Percentiles rank a stretch among this genome's conserved stretches.
These are phyloP conservation scores for Panicum virgatum DNA, from an alignment of 202 grass and related monocot species.

Conservation along the genomic window DNA sequence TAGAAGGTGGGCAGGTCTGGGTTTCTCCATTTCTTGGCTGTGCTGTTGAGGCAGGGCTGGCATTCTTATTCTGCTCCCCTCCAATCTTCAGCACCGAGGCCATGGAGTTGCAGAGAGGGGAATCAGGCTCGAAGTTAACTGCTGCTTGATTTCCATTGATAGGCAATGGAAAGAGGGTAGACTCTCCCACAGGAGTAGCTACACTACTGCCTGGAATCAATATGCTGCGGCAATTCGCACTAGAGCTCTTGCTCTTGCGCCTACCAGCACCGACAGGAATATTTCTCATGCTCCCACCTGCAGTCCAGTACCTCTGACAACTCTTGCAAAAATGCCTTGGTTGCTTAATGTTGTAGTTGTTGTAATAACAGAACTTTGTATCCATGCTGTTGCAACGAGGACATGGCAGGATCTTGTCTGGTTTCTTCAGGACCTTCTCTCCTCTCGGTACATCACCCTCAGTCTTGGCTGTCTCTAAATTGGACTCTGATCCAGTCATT, in stretches of 20 bases:
- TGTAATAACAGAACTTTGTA: conserved; percentile 95
- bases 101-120: conserved; percentile 62
- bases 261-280: conserved; percentile 77
- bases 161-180: conserved; percentile 33
- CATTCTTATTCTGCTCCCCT: conserved; percentile 56
- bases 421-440: conserved; percentile 74
- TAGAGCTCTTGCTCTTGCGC: conserved; percentile 82
- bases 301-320: conserved; percentile 89
- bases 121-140: conserved; percentile 49
- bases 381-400: conserved; percentile 91
- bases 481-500: conserved; percentile 52
- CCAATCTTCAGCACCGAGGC: conserved; percentile 57
- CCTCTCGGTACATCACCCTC: conserved; percentile 38
- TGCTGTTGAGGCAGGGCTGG: conserved; percentile 28
- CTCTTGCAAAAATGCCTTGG: conserved; percentile 89
- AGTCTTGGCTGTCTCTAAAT: conserved; percentile 33
- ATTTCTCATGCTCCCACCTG: conserved; percentile 82
- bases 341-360: conserved; percentile 82
- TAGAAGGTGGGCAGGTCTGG: conserved; percentile 34
- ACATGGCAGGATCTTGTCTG: conserved; percentile 80
- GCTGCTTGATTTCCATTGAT: conserved; percentile 49
- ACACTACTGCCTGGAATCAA: conserved; percentile 50
- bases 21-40: conserved; percentile 47
- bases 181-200: conserved; percentile 32
- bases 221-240: conserved; percentile 45